These are phyloP conservation scores for Neolentinus lepideus DNA, from an alignment of 1,284 basidiomycete genomes.

Conservation along the genomic window DNA sequence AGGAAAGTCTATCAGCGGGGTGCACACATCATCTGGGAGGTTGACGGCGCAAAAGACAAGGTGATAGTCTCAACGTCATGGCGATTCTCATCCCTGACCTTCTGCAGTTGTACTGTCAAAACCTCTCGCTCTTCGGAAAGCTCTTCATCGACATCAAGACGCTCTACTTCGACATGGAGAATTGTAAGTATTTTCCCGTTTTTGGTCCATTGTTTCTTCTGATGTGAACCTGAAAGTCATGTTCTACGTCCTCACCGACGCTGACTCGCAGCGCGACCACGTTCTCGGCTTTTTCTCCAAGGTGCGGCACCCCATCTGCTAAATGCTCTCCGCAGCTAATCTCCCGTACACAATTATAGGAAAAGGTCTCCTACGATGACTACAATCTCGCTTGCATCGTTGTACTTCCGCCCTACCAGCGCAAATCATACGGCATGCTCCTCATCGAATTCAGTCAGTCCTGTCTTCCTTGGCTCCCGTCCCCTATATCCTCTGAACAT, in stretches of 20 bases:
- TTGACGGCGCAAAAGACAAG: conserved; percentile 85
- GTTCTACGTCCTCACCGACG: conserved; percentile 93
- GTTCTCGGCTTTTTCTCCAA: conserved; percentile 96
- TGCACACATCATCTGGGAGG: conserved; percentile 91
- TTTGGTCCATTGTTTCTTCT: background rate
- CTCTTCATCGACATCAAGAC: conserved; percentile 99
- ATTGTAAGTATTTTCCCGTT: conserved; percentile 43
- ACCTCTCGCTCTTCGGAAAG: conserved; percentile 93
- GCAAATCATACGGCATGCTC: conserved; percentile 87
- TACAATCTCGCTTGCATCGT: conserved; percentile 98
- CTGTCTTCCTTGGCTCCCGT: background rate
- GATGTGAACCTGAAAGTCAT: conserved; percentile 45
- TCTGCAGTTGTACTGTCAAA: conserved; percentile 87
- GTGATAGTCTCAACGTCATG: conserved; percentile 30
- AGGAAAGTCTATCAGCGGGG: conserved; percentile 87
- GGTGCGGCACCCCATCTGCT: conserved; percentile 28
- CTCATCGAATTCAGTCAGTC: conserved; percentile 96
- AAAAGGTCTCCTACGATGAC: conserved; percentile 93
- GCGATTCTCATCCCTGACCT: conserved; percentile 6
- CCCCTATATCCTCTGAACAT: background rate
- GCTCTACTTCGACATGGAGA: conserved; percentile 89
- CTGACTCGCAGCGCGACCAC: conserved; percentile 67
- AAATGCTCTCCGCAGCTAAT: conserved; percentile 2
- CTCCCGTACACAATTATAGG: conserved; percentile 41
- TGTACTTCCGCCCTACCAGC: conserved; percentile 90